Evolutionary conservation across 176 grass and related monocot species (phyloP).

Genomic region (Cymbopogon citratus): DNA sequence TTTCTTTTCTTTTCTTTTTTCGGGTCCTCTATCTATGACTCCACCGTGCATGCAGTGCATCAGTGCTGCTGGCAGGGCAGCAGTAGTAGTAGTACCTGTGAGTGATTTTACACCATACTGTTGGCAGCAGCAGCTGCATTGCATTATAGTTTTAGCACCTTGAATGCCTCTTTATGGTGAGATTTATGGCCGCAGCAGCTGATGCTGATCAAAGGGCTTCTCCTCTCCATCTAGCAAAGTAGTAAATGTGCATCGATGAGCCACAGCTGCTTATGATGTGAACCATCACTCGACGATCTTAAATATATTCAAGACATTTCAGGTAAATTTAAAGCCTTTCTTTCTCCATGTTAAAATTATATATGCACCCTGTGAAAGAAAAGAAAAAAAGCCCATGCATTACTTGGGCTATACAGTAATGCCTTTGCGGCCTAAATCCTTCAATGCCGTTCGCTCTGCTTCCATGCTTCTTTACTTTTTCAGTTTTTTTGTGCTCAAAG

Average conservation of each 20-base stretch:
- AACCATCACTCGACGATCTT: constrained; percentile 28
- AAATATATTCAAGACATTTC: constrained; percentile 31
- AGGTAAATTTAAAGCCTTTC: constrained; percentile 36
- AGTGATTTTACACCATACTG: constrained; percentile 33
- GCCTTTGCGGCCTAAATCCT: constrained; percentile 24
- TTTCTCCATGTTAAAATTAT: constrained; percentile 18
- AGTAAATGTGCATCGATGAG: constrained; percentile 49
- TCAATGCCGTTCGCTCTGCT: constrained; percentile 41
- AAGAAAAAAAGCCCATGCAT: constrained; percentile 1
- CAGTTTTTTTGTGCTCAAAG: neutral
- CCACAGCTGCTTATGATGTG: constrained; percentile 14
- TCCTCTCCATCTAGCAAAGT: constrained; percentile 22
- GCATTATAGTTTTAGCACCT: constrained; percentile 36
- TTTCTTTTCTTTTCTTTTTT: neutral
- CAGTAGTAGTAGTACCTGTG: constrained; percentile 10
- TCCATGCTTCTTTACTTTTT: constrained; percentile 33
- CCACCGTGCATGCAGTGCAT: constrained; percentile 4
- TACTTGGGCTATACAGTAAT: neutral
- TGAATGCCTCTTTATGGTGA: constrained; percentile 43
- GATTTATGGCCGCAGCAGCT: constrained; percentile 33
- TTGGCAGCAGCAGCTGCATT: constrained; percentile 31
- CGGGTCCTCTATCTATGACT: neutral
- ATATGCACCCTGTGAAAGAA: constrained; percentile 12
- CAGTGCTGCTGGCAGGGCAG: neutral
- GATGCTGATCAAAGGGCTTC: constrained; percentile 29